Conservation (phyloP, 148 eudicot species). For the Fagopyrum homotropicum region DNA sequence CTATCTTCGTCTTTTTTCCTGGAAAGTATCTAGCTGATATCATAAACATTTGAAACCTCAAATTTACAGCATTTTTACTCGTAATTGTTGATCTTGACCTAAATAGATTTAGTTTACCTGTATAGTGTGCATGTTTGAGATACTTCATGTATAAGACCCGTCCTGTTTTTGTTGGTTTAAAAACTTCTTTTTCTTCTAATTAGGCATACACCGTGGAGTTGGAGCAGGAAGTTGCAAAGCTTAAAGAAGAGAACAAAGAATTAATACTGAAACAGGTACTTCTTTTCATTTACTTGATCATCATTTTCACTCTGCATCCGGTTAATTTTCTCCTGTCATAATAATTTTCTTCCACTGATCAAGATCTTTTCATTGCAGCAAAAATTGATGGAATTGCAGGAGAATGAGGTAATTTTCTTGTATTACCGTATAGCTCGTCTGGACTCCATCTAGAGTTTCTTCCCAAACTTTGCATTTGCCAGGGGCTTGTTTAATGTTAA, state of each 20-base stretch:
- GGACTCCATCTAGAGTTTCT: background rate
- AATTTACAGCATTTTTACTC: background rate
- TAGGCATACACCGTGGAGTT: conserved; percentile 91
- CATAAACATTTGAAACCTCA: background rate
- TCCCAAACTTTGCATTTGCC: background rate
- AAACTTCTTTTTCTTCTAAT: background rate
- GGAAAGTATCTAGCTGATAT: background rate
- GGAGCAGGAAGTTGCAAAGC: conserved; percentile 78
- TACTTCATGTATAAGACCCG: background rate
- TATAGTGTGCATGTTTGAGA: background rate
- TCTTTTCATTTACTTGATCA: background rate
- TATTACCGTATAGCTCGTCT: background rate
- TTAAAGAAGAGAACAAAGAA: conserved; percentile 69
- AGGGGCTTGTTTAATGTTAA: background rate
- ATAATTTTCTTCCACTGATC: conserved; percentile 3
- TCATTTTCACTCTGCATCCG: background rate
- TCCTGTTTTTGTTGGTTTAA: background rate
- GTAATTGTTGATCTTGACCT: background rate
- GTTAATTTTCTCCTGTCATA: background rate
- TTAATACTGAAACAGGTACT: conserved; percentile 64
- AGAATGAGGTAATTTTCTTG: conserved; percentile 58
- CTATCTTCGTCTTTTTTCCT: background rate
- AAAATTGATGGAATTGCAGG: conserved; percentile 70
- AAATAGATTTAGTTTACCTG: background rate
- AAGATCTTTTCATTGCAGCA: conserved; percentile 41